phyloP scores from a whole-genome alignment of 768 basidiomycete genomes.

The Polyporus arcularius region DNA sequence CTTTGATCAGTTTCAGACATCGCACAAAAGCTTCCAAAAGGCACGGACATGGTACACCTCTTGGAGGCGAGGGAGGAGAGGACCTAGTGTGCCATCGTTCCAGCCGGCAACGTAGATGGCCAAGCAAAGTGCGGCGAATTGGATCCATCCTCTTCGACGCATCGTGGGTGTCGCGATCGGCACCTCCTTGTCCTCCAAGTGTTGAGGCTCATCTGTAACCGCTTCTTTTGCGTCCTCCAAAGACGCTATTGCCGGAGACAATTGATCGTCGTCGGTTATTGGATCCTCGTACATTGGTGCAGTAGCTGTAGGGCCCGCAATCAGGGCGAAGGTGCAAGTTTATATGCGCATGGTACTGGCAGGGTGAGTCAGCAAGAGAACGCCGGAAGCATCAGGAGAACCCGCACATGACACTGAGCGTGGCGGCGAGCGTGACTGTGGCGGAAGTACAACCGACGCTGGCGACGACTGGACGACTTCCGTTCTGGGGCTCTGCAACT shows the following conservation, averaged over 20 bases:
- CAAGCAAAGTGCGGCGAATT: conserved; percentile 58
- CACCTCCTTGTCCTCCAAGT: neutral
- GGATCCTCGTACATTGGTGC: no score
- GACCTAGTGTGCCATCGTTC: conserved; percentile 74
- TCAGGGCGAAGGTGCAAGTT: no score
- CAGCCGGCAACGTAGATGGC: conserved; percentile 65
- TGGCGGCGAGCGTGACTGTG: neutral
- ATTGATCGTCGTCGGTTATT: no score
- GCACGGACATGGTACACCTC: conserved; percentile 43
- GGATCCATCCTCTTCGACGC: conserved; percentile 31
- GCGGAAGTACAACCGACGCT: no score
- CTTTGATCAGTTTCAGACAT: neutral
- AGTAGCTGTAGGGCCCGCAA: no score
- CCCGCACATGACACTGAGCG: neutral
- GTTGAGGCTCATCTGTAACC: neutral
- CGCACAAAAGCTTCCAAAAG: neutral
- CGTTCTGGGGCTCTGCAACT: no score
- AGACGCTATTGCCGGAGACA: neutral
- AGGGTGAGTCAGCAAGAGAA: neutral
- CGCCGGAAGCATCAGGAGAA: neutral
- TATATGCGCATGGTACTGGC: no score
- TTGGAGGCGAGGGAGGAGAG: conserved; percentile 73
- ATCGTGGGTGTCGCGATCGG: neutral
- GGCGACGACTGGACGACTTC: no score
- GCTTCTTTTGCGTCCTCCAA: neutral